A percentile compares a stretch with the other conserved stretches of the same genome.
These are phyloP conservation scores for Acrocalymma vagum DNA, from an alignment of 2,329 filamentous ascomycete genomes.

Conservation along the genomic window DNA sequence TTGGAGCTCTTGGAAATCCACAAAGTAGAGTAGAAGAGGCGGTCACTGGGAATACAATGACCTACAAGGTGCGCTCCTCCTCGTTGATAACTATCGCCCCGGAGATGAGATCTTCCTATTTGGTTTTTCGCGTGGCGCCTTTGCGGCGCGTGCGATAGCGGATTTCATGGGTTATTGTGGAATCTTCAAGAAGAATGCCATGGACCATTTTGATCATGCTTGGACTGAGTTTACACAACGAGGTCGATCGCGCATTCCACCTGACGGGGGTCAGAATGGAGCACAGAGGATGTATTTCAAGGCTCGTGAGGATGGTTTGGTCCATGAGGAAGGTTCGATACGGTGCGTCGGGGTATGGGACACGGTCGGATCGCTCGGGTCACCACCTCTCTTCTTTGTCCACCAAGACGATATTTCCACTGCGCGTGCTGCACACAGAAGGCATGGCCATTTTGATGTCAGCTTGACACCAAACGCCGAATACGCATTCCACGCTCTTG, in stretches of 20 bases:
- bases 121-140: constrained; percentile 44
- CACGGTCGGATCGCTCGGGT: constrained; percentile 56
- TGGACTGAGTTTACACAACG: too few relatives aligned
- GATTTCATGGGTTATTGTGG: constrained; percentile 28
- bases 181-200: constrained; percentile 13
- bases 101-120: constrained; percentile 46
- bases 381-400: constrained; percentile 45
- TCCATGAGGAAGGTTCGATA: too few relatives aligned
- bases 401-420: constrained; percentile 47
- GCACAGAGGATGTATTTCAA: too few relatives aligned
- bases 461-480: constrained; percentile 53
- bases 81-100: constrained; percentile 40
- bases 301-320: too few relatives aligned
- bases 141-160: constrained; percentile 37
- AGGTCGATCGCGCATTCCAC: too few relatives aligned
- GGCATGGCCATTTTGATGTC: constrained; percentile 32
- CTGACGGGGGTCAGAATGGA: too few relatives aligned
- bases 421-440: too few relatives aligned
- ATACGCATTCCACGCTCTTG: constrained; percentile 62
- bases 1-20: constrained; percentile 52
- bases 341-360: constrained; percentile 61
- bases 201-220: constrained; percentile 19
- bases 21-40: constrained; percentile 14
- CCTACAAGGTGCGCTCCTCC: constrained; percentile 62
- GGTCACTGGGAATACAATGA: constrained; percentile 37